Evolutionary conservation across 2,329 filamentous ascomycete species (phyloP).

Genomic region (Pleoardoris graminearum): DNA sequence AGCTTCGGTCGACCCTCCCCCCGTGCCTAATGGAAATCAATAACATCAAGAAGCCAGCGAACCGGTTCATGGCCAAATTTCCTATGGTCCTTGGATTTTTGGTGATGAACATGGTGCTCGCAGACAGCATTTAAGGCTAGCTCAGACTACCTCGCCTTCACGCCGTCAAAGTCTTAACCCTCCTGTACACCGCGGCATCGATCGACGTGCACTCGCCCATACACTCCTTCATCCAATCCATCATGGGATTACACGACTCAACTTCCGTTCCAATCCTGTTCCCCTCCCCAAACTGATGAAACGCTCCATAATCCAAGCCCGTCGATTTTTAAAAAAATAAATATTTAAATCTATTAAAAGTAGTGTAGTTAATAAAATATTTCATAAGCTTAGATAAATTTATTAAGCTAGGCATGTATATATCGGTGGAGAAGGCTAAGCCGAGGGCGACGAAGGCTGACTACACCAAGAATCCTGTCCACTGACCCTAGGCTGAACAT

Average conservation of each 20-base stretch:
- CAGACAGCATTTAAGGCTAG: too few relatives aligned
- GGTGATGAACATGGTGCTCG: neutral
- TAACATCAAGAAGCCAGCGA: neutral
- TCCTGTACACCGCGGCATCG: conserved; percentile 36
- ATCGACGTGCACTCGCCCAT: conserved; percentile 28
- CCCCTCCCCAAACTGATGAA: conserved; percentile 36
- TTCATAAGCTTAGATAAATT: too few relatives aligned
- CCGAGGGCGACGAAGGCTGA: too few relatives aligned
- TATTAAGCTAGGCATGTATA: too few relatives aligned
- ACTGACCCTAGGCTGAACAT: too few relatives aligned
- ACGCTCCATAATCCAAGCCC: conserved; percentile 28
- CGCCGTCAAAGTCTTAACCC: conserved; percentile 16
- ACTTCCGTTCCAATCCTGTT: conserved; percentile 34
- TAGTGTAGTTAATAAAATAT: too few relatives aligned
- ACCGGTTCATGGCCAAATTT: neutral
- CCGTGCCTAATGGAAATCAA: neutral
- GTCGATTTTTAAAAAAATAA: conserved; percentile 10
- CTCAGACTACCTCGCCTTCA: neutral
- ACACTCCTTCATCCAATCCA: conserved; percentile 36
- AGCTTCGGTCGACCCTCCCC: neutral
- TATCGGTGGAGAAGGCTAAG: too few relatives aligned
- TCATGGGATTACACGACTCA: conserved; percentile 32
- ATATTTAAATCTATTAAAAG: too few relatives aligned
- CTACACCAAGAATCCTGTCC: too few relatives aligned
- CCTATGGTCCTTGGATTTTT: neutral